Conservation (phyloP, 257 asterid species). For the Solanum clarkiae region DNA sequence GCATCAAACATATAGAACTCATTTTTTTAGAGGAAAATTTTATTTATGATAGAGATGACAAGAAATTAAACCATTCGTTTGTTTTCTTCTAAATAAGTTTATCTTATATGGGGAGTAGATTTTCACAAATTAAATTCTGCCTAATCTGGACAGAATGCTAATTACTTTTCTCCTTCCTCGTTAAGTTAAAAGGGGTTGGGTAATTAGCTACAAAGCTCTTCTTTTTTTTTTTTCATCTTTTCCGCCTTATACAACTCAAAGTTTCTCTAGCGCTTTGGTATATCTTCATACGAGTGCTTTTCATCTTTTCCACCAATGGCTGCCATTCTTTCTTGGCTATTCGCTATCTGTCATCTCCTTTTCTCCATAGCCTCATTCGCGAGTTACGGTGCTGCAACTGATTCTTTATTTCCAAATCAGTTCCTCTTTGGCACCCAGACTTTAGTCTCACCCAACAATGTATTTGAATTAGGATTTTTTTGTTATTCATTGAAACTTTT, state of each 20-base stretch:
- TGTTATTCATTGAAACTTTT: neutral
- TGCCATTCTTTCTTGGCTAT: neutral
- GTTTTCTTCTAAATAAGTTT: neutral
- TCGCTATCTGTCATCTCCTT: neutral
- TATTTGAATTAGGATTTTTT: slow-evolving; percentile 20
- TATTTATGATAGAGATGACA: neutral
- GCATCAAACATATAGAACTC: neutral
- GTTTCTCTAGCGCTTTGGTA: neutral
- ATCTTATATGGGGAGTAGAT: neutral
- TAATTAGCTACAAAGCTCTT: neutral
- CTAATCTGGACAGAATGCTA: neutral
- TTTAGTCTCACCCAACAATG: slow-evolving; percentile 10
- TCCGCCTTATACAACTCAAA: neutral
- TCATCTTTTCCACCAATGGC: neutral
- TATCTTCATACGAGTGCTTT: neutral
- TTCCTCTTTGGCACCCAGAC: slow-evolving; percentile 1
- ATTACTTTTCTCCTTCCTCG: neutral
- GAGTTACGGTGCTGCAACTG: neutral
- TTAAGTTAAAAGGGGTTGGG: neutral
- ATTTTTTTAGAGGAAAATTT: neutral
- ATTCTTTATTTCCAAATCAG: slow-evolving; percentile 13
- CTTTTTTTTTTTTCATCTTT: neutral
- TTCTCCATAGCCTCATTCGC: neutral
- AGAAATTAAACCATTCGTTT: neutral
- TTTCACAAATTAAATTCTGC: neutral